Base-by-base conservation (phyloP, 2,329 filamentous ascomycete species). In the Trichoderma oligosporum region DNA sequence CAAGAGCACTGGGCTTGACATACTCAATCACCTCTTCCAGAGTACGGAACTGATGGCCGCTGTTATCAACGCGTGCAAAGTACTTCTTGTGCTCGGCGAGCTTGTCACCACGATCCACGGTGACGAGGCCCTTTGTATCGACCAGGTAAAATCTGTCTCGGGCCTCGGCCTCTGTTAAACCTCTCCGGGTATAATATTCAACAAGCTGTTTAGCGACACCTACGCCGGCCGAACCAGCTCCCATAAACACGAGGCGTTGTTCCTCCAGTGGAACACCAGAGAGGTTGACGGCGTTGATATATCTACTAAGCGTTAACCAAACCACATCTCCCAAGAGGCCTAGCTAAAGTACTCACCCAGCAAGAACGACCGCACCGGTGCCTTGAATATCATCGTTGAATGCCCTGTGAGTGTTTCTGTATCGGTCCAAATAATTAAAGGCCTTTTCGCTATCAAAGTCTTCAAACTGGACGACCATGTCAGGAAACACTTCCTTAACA, bases 381-480 rank as follows among this genome's bases (percentile, higher is more conserved):
- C 93, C 93, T 78, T 97, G 93, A 70, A 99, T 94, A 71, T 99
- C 93, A 70, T 97, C 94, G 74, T 97, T 97, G 84, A 99, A 99
- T 81, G 90, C 95, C 73, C 89, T 92, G 80, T 96, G 93, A 63
- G 81, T 83, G 71, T 92, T 81, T 65, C 90, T 88, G 77, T 97
- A 97, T 60, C 91, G 85, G 71, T 94, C 88, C 38, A 97, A 83
- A 68, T 95, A 93, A 61, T 89, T 88, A 82, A 97, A 99, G 45
- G 94, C 93, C 75, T 86, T 86, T 65, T 84, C 81, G 68, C 93
- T 96, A 79, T 97, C 96, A 74, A 96, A 97, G 70, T 97, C 94
- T 73, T 97, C 93, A 67, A 96, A 97, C 72, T 97, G 94, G 61
- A 97, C 89, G 44, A 87, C 74, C 83, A 81, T 86, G 12, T 81